A percentile compares a stretch with the other conserved stretches of the same genome.
phyloP scores from a whole-genome alignment of 257 asterid species.

The Solanum commersonii region DNA sequence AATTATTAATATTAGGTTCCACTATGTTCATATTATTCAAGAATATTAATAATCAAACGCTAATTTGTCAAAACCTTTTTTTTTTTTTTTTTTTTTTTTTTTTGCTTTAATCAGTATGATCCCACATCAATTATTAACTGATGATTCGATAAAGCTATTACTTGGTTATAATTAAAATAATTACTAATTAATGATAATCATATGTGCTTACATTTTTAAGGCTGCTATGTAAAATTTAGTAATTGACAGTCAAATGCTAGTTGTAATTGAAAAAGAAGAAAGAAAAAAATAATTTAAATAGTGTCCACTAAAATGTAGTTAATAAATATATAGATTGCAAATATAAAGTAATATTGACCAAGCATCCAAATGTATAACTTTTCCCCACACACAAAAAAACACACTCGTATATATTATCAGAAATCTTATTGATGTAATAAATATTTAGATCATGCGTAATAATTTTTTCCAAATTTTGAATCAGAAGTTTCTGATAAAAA shows the following conservation, averaged over 20 bases:
- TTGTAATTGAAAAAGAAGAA: background rate
- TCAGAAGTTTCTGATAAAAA: too few relatives aligned
- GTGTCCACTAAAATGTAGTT: background rate
- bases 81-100: too few relatives aligned
- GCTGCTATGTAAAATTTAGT: background rate
- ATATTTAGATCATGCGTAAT: too few relatives aligned
- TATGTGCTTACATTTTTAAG: background rate
- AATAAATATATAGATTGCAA: background rate
- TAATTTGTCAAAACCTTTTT: background rate
- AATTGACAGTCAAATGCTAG: background rate
- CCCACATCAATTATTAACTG: background rate
- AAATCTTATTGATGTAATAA: too few relatives aligned
- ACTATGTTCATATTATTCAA: background rate
- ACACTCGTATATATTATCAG: background rate
- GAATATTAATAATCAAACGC: background rate
- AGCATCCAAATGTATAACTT: background rate
- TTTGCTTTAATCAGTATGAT: background rate
- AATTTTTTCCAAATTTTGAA: too few relatives aligned
- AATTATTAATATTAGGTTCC: background rate
- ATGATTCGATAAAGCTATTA: background rate
- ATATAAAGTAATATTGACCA: background rate
- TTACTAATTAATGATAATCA: background rate
- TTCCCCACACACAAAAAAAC: background rate
- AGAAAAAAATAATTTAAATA: background rate
- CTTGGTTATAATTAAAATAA: background rate